Evolutionary conservation across 441 rosid genomes (phyloP).

Genomic region (Adansonia madagascariensis): DNA sequence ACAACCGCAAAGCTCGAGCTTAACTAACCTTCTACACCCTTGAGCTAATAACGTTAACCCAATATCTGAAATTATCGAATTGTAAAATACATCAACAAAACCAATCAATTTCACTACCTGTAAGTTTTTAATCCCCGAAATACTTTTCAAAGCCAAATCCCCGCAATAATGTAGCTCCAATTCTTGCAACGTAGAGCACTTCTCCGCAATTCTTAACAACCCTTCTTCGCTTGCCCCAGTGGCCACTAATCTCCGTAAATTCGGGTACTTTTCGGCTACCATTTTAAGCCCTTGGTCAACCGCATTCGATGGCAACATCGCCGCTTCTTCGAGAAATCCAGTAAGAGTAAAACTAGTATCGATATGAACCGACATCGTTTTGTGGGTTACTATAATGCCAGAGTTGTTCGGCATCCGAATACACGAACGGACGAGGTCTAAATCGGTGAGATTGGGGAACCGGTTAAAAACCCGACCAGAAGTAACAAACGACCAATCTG

Average conservation of each 20-base stretch:
- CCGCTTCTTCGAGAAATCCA: constrained; percentile 32
- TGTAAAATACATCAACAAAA: constrained; percentile 48
- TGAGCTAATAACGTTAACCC: constrained; percentile 79
- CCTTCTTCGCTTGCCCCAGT: constrained; percentile 61
- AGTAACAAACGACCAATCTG: constrained; percentile 58
- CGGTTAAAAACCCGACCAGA: constrained; percentile 64
- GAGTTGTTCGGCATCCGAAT: constrained; percentile 43
- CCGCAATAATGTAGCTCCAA: constrained; percentile 68
- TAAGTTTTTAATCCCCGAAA: constrained; percentile 58
- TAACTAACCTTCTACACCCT: constrained; percentile 75
- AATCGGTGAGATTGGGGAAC: constrained; percentile 61
- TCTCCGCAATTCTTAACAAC: constrained; percentile 45
- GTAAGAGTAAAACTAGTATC: constrained; percentile 35
- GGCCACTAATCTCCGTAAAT: constrained; percentile 56
- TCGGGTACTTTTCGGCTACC: constrained; percentile 57
- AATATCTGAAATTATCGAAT: constrained; percentile 61
- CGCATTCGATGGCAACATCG: constrained; percentile 34
- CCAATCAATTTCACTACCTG: constrained; percentile 70
- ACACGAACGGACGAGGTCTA: constrained; percentile 55
- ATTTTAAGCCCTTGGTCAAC: constrained; percentile 53
- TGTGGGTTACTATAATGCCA: constrained; percentile 45
- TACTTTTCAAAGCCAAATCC: constrained; percentile 51
- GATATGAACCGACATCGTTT: constrained; percentile 46
- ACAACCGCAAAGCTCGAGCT: constrained; percentile 72
- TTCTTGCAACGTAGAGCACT: constrained; percentile 66